phyloP scores from a whole-genome alignment of 305 asterid genomes.

The Fraxinus dipetala region DNA sequence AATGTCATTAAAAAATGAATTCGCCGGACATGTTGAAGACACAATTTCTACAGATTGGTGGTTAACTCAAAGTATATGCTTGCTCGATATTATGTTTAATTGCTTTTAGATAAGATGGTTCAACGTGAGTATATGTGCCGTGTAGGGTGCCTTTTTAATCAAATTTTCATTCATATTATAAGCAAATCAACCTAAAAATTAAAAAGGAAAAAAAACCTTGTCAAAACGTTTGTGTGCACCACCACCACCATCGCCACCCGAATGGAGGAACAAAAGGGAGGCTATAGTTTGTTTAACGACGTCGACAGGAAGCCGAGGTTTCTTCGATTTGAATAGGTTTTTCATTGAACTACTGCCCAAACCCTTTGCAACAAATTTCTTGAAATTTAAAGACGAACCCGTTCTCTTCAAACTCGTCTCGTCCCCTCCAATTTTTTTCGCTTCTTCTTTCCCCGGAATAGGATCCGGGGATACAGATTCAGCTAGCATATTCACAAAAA shows the following conservation, averaged over 20 bases:
- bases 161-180: background rate
- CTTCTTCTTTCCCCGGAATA: conserved; percentile 41
- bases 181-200: background rate
- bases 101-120: background rate
- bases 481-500: conserved; percentile 24
- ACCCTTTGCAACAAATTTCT: conserved; percentile 51
- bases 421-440: conserved; percentile 11
- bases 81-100: background rate
- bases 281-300: conserved; percentile 29
- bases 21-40: background rate
- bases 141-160: background rate
- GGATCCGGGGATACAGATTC: conserved; percentile 40
- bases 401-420: conserved; percentile 20
- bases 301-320: conserved; percentile 32
- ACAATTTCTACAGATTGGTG: background rate
- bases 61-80: background rate
- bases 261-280: conserved; percentile 14
- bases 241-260: background rate
- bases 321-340: conserved; percentile 52
- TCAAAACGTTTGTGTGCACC: conserved; percentile 22
- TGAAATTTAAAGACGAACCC: conserved; percentile 35
- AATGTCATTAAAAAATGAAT: background rate
- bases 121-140: background rate
- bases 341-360: conserved; percentile 46
- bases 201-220: conserved; percentile 36